Evolutionary conservation across 768 basidiomycete species (phyloP).

Genomic region (Russula griseocarnosa): DNA sequence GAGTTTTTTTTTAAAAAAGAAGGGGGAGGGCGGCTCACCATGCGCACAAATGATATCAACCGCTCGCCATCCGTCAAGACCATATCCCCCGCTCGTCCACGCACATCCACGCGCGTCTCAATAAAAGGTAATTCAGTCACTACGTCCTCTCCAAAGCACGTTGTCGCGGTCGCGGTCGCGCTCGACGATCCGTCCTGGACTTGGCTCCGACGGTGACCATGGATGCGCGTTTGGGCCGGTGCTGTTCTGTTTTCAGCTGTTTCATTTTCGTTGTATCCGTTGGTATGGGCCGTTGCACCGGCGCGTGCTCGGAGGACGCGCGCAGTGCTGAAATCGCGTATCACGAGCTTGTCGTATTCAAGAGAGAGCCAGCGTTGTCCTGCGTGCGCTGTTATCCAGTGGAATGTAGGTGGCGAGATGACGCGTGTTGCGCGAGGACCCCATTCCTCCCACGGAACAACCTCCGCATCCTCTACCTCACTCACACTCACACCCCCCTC

Average conservation of each 20-base stretch:
- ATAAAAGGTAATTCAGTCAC: slow-evolving; percentile 6
- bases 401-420: slow-evolving; percentile 10
- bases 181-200: no score
- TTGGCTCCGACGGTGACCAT: no score
- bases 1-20: no score
- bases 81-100: neutral
- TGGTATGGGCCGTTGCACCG: no score
- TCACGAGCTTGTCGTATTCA: slow-evolving; percentile 6
- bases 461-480: no score
- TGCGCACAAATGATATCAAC: slow-evolving; percentile 9
- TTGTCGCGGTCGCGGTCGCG: no score
- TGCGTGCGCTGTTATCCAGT: slow-evolving; percentile 24
- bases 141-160: slow-evolving; percentile 12
- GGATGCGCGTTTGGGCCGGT: neutral
- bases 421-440: slow-evolving; percentile 12
- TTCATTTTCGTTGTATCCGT: neutral
- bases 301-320: slow-evolving; percentile 2
- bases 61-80: slow-evolving; percentile 17
- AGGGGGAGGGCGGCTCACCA: neutral
- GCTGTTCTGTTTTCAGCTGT: neutral
- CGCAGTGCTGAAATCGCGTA: slow-evolving; percentile 19
- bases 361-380: slow-evolving; percentile 24
- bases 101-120: slow-evolving; percentile 11
- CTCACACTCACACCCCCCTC: no score
- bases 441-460: slow-evolving; percentile 18